Base-by-base conservation (phyloP, 1,284 basidiomycete species). In the Puccinia triticina region DNA sequence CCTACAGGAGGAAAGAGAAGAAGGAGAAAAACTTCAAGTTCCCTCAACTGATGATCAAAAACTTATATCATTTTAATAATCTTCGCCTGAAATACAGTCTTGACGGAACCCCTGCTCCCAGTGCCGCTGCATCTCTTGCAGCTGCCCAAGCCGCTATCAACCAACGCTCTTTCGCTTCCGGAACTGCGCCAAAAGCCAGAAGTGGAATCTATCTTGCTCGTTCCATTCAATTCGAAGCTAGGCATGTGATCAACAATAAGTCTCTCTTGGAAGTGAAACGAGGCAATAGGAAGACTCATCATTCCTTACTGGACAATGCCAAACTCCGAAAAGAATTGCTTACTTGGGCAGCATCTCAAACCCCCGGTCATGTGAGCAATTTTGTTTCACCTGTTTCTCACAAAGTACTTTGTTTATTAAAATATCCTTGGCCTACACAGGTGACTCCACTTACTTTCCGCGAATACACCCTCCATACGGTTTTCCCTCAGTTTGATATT, bases 321-420 rank as follows among this genome's bases (percentile, higher is more conserved):
- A 23, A 34, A 50, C 23, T 75, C 0, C 34, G 32, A 26, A 57
- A 53, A 23, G 50, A 16, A 23, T 34, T 75, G 16, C 23, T 50
- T 14, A 50, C 43, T 55, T 75, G 73, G 73, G 46, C 73, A 50
- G 53, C 48, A 43, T 76, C 53, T n/a, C 48, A 76, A 76, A 23
- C 21, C 12, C 50, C 73, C 21, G 73, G 73, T 7, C 29, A 76
- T 40, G 73, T 40, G 46, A 48, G 69, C 43, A 46, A 8, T 46
- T 46, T 14, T 46, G 14, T 46, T 46, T 7, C 43, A 46, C 43
- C 14, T 46, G 43, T 46, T 8, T 46, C 14, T 7, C 14, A 14
- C 14, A 14, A 7, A 46, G 43, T 14, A 46, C 43, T 8, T 14
- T 46, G 14, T 8, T 46, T 14, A 8, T 46, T 7, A 46, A 46